Percentiles rank a stretch among this genome's conserved stretches.
Conservation (phyloP, 2,329 filamentous ascomycete species). For the Hypomyces perniciosus region DNA sequence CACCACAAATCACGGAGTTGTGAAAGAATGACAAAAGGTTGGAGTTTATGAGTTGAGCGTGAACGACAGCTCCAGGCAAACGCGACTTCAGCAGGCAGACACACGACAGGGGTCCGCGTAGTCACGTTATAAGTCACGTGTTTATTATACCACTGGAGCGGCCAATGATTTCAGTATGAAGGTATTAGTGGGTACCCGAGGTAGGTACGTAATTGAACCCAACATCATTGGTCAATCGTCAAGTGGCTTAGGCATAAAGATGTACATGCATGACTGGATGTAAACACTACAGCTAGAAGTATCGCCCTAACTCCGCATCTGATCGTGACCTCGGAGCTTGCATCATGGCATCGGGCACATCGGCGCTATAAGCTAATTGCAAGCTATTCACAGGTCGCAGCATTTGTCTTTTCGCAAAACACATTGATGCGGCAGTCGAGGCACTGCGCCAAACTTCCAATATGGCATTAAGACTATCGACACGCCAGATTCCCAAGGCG, state of each 20-base stretch:
- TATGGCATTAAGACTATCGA: conserved; percentile 29
- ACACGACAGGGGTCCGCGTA: conserved; percentile 21
- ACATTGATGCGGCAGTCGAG: not conserved
- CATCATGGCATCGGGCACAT: conserved; percentile 10
- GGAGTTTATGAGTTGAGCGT: conserved; percentile 11
- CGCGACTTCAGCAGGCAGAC: conserved; percentile 22
- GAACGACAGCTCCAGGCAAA: conserved; percentile 25
- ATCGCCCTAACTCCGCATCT: not conserved
- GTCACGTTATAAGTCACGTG: conserved; percentile 23
- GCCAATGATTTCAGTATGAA: not conserved
- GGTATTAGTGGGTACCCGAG: conserved; percentile 13
- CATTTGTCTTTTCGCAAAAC: not conserved
- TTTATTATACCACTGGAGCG: conserved; percentile 25
- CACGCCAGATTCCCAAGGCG: conserved; percentile 25
- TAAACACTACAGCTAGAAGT: not conserved
- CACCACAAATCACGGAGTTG: not conserved
- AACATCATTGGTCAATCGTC: not conserved
- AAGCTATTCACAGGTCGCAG: not conserved
- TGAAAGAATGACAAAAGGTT: conserved; percentile 1
- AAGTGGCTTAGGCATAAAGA: not conserved
- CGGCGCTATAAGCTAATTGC: conserved; percentile 4
- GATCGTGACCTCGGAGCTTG: conserved; percentile 8
- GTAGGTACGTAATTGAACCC: no score
- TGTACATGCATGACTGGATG: not conserved
- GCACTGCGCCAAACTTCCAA: not conserved